phyloP scores from a whole-genome alignment of 768 basidiomycete species.

The Lyophyllum shimeji region DNA sequence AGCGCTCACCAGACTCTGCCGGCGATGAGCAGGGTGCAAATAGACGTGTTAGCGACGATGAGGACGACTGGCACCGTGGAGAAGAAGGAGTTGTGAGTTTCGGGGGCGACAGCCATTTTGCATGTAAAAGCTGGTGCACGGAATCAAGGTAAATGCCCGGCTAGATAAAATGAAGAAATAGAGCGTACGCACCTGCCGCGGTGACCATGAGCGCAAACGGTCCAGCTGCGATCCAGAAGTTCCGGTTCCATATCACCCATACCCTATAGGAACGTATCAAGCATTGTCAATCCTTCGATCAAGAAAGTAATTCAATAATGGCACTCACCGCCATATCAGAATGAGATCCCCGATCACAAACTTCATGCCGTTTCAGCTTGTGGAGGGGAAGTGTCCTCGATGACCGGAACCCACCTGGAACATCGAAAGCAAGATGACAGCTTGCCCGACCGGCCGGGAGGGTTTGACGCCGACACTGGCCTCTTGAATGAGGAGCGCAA shows the following conservation, averaged over 20 bases:
- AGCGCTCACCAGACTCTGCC: conserved; percentile 10
- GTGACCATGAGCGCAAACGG: conserved; percentile 5
- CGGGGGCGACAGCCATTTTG: not conserved
- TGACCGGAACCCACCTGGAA: not conserved
- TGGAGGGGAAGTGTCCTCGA: not conserved
- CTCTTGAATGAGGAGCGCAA: conserved; percentile 7
- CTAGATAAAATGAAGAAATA: not conserved
- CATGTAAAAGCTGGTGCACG: conserved; percentile 1
- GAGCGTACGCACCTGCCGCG: conserved; percentile 2
- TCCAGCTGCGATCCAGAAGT: conserved; percentile 4
- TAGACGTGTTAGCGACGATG: conserved; percentile 9
- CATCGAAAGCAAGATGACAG: conserved; percentile 4
- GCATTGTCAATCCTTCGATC: not conserved
- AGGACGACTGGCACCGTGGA: conserved; percentile 4
- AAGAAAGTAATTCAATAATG: not conserved
- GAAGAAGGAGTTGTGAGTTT: conserved; percentile 2
- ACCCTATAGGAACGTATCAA: not conserved
- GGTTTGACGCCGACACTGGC: not conserved
- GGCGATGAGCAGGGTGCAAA: conserved; percentile 10
- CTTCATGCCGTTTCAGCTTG: not conserved
- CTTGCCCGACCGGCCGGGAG: not conserved
- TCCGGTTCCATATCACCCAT: conserved; percentile 12
- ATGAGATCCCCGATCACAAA: conserved; percentile 14
- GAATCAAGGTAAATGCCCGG: too few species aligned
- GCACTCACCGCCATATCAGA: conserved; percentile 13